These are phyloP conservation scores for Hypoxylon rubiginosum DNA, from an alignment of 2,329 filamentous ascomycete genomes.

Conservation along the genomic window DNA sequence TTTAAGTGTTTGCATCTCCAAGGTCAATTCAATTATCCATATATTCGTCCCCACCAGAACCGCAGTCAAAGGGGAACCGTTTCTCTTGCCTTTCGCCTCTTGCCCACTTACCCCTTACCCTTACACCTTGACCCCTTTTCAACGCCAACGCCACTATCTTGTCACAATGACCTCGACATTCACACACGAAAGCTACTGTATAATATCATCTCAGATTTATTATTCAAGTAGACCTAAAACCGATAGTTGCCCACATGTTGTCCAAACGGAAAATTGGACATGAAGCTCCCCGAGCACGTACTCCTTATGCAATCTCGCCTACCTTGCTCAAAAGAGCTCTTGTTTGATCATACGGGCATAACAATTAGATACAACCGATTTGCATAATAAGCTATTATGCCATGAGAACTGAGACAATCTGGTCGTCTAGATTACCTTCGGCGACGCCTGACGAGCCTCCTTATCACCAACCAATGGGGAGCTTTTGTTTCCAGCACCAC, in stretches of 20 bases:
- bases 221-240: neutral
- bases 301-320: neutral
- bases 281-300: neutral
- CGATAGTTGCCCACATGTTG: neutral
- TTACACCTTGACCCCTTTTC: neutral
- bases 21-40: slow-evolving; percentile 3
- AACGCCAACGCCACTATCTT: neutral
- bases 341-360: neutral
- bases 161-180: neutral
- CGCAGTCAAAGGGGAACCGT: neutral
- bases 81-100: neutral
- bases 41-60: neutral
- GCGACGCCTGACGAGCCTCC: slow-evolving; percentile 29
- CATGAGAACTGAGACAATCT: neutral
- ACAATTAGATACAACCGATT: neutral
- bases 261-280: neutral
- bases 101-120: neutral
- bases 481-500: slow-evolving; percentile 12
- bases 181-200: neutral
- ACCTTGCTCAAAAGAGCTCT: neutral
- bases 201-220: neutral
- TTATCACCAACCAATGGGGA: slow-evolving; percentile 31
- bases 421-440: neutral
- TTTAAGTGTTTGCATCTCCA: neutral
- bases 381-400: neutral